Percentiles rank a stretch among this genome's conserved stretches.
Evolutionary conservation across 2,329 filamentous ascomycete species (phyloP).

Genomic region (Fusarium falciforme): DNA sequence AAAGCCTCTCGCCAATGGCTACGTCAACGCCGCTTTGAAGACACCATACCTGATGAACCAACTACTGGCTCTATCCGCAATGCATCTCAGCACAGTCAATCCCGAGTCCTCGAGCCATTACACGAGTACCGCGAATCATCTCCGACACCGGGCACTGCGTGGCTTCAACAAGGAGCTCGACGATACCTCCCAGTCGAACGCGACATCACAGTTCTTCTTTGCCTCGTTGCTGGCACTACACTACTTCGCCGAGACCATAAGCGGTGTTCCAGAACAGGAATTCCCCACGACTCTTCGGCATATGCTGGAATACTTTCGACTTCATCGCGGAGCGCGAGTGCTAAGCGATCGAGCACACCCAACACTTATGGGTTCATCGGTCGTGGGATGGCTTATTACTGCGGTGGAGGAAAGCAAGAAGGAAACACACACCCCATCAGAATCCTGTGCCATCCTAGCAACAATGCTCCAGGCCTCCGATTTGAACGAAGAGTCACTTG

Average conservation of each 20-base stretch:
- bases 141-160: conserved; percentile 7
- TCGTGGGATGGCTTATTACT: not conserved
- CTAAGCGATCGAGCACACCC: not conserved
- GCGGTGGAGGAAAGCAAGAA: not conserved
- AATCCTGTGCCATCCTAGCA: not conserved
- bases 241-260: conserved; percentile 15
- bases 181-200: conserved; percentile 3
- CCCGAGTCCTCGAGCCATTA: not conserved
- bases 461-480: conserved; percentile 10
- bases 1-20: not conserved
- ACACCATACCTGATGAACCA: conserved; percentile 27
- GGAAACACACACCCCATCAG: not conserved
- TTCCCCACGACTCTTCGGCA: not conserved
- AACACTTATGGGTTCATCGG: not conserved
- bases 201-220: conserved; percentile 19
- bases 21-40: not conserved
- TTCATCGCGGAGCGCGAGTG: conserved; percentile 14
- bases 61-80: conserved; percentile 21
- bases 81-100: not conserved
- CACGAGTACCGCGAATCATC: not conserved
- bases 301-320: conserved; percentile 9
- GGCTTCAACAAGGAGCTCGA: conserved; percentile 17
- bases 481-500: not conserved
- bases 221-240: conserved; percentile 17
- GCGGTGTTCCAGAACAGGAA: not conserved